A percentile compares a stretch with the other conserved stretches of the same genome.
These are phyloP conservation scores for Phaeosphaeriaceae sp. DNA, from an alignment of 2,329 filamentous ascomycete species.

Conservation along the genomic window DNA sequence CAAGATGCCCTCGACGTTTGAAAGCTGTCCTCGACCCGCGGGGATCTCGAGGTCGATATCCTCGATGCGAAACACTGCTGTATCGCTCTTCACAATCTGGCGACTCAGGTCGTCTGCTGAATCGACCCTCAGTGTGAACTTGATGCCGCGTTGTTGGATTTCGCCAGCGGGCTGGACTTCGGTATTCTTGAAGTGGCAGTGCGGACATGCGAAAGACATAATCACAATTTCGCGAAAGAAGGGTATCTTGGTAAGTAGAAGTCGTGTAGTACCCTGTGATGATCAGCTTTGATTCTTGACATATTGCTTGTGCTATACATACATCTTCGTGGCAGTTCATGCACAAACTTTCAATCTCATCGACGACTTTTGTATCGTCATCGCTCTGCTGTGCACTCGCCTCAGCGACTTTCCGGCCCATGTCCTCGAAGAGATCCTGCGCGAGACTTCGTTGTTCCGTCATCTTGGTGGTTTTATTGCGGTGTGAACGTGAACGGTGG, in stretches of 20 bases:
- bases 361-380: slow-evolving; percentile 57
- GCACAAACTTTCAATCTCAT: slow-evolving; percentile 62
- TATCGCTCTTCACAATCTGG: slow-evolving; percentile 92
- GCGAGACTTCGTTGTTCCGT: slow-evolving; percentile 49
- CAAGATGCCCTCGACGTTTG: slow-evolving; percentile 90
- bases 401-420: slow-evolving; percentile 57
- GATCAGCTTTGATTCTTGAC: slow-evolving; percentile 20
- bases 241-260: slow-evolving; percentile 90
- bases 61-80: slow-evolving; percentile 83
- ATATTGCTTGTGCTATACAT: slow-evolving; percentile 10
- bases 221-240: slow-evolving; percentile 98
- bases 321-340: slow-evolving; percentile 63
- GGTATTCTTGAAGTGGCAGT: slow-evolving; percentile 89
- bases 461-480: slow-evolving; percentile 31
- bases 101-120: slow-evolving; percentile 76
- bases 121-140: slow-evolving; percentile 83
- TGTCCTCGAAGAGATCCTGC: slow-evolving; percentile 60
- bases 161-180: slow-evolving; percentile 92
- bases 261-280: slow-evolving; percentile 77
- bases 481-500: slow-evolving; percentile 1
- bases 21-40: slow-evolving; percentile 86
- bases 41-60: slow-evolving; percentile 94
- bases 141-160: slow-evolving; percentile 86
- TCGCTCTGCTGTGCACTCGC: slow-evolving; percentile 43
- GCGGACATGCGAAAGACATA: slow-evolving; percentile 93